Base-by-base conservation (phyloP, 2,329 filamentous ascomycete genomes). In the Aquanectria penicillioides region DNA sequence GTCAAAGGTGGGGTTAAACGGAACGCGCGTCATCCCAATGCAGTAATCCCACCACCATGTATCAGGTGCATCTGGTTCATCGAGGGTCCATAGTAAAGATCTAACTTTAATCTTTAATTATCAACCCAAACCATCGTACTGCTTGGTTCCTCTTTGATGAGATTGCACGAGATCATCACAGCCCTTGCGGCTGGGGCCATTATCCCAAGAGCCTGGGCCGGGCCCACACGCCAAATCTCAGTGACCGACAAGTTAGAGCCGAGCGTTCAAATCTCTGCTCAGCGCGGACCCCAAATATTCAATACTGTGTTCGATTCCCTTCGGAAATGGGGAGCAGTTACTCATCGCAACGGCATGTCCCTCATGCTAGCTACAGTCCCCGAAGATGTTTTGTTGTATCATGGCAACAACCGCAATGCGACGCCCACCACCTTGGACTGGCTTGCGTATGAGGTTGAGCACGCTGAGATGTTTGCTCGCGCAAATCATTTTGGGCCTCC, bases 261-360 rank as follows among this genome's bases (percentile, higher is more conserved):
- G 2, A 54, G 49, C 41, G 12, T 22, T 9, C 13, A 34, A 47
- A 28, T 53, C 6, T 47, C 47, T 6, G 29, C 40, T 23, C 26
- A 57, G 22, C 44, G 53, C 37, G 53, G 53, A 1, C 63, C 80
- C 83, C 59, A 84, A 53, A 81, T 89, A 54, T 89, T 89, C 80
- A 88, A 89, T 63, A 78, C 85, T 3, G 77, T 88, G 12, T 83
- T 87, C 62, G 82, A 81, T 13, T 83, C 85, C 1, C 83, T 86
- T 78, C 78, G 86, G 23, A 86, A 89, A 76, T 89, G 83, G 82
- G 86, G 84, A 3, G 86, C 84, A 0, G 86, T 84, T 0, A 68
- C 88, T 2, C 79, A 87, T 58, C 86, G 89, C 68, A 89, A 89
- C 69, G 86, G 86, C 59, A 85, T 89, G 80, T 85, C 83, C 0